Evolutionary conservation across 192 early-diverging fungal species (phyloP).

Genomic region (Umbelopsis isabellina): DNA sequence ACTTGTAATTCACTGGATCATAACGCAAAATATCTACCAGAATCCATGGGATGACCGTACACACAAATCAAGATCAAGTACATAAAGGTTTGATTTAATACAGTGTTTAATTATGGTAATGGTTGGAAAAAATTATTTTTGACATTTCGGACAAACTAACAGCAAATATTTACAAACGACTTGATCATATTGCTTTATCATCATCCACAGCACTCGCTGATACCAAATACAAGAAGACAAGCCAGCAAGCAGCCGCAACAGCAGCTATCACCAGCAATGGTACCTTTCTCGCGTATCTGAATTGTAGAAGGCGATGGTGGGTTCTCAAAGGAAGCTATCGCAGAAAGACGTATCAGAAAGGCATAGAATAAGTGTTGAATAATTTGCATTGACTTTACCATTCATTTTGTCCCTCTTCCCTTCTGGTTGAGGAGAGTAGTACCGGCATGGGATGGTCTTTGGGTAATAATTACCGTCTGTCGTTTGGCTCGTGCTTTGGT

Average conservation of each 20-base stretch:
- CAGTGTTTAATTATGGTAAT: too few relatives aligned
- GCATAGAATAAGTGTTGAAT: not conserved
- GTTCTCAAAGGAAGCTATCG: not conserved
- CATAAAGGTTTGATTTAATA: too few relatives aligned
- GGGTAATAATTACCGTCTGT: not conserved
- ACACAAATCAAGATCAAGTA: too few relatives aligned
- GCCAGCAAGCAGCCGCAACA: slow-evolving; percentile 7
- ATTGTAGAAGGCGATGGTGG: slow-evolving; percentile 1
- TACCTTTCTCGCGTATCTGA: not conserved
- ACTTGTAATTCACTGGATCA: too few relatives aligned
- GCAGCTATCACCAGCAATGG: not conserved
- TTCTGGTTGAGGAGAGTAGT: slow-evolving; percentile 8
- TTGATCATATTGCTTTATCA: not conserved
- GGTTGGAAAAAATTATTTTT: too few relatives aligned
- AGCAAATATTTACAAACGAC: too few relatives aligned
- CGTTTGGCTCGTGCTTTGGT: too few relatives aligned
- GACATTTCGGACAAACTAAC: too few relatives aligned
- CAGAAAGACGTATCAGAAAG: too few relatives aligned
- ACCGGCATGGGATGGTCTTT: not conserved
- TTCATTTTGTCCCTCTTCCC: not conserved
- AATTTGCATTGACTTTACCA: not conserved
- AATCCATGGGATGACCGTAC: too few relatives aligned
- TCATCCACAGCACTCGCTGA: slow-evolving; percentile 10
- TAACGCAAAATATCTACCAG: too few relatives aligned
- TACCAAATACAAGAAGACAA: not conserved